phyloP scores from a whole-genome alignment of 169 alveolate species.

The Plasmodium billcollinsi region DNA sequence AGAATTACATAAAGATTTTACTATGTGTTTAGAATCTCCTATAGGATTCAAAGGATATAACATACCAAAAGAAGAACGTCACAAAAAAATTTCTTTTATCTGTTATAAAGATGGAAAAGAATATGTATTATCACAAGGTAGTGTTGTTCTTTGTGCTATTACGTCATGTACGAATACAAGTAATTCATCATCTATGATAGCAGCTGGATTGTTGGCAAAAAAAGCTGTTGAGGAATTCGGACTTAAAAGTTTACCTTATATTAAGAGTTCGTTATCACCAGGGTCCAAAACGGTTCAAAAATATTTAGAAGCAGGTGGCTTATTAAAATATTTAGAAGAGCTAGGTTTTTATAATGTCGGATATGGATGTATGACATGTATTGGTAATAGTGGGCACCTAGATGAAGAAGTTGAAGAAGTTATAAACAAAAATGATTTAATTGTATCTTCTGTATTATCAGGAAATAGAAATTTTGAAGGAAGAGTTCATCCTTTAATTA shows the following conservation, averaged over 20 bases:
- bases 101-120: constrained; percentile 79
- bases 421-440: constrained; percentile 90
- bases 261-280: constrained; percentile 96
- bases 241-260: constrained; percentile 92
- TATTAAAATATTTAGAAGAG: constrained; percentile 90
- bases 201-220: constrained; percentile 97
- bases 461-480: constrained; percentile 98
- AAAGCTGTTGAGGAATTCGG: constrained; percentile 94
- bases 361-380: constrained; percentile 99
- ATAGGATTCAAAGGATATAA: constrained; percentile 91
- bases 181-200: constrained; percentile 97
- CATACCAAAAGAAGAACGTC: constrained; percentile 75
- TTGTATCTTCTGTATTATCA: constrained; percentile 95
- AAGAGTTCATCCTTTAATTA: constrained; percentile 95
- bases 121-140: constrained; percentile 92
- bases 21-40: constrained; percentile 81
- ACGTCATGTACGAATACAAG: constrained; percentile 98
- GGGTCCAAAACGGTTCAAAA: constrained; percentile 91
- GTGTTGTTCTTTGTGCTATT: constrained; percentile 96
- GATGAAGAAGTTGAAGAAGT: constrained; percentile 94
- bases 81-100: constrained; percentile 69
- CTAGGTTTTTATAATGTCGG: constrained; percentile 96
- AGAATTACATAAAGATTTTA: constrained; percentile 91
- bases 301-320: constrained; percentile 89
- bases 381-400: constrained; percentile 97